These are phyloP conservation scores for Amaranthus cruentus DNA, from an alignment of 148 eudicot species.

Conservation along the genomic window DNA sequence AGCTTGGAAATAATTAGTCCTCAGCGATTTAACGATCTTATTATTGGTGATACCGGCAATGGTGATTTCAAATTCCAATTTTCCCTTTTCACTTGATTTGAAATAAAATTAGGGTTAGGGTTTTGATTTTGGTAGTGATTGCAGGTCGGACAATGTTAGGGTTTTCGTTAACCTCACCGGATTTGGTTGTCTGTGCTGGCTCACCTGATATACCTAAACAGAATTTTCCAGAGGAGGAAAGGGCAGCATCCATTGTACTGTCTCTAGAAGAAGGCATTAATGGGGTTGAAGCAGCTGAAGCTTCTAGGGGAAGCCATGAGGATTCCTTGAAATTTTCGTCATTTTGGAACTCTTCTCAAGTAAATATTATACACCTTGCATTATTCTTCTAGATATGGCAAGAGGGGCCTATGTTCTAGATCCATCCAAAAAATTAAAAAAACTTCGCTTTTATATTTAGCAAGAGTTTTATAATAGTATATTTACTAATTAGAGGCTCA, in stretches of 20 bases:
- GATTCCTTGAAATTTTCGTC: conserved; percentile 33
- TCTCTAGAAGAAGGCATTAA: conserved; percentile 85
- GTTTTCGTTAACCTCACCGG: conserved; percentile 64
- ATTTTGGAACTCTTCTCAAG: conserved; percentile 33
- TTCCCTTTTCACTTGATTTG: background rate
- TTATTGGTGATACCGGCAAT: conserved; percentile 17
- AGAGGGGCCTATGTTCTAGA: too few relatives aligned
- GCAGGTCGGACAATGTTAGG: conserved; percentile 50
- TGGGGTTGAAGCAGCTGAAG: conserved; percentile 38
- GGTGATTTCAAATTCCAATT: conserved; percentile 2
- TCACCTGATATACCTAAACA: conserved; percentile 53
- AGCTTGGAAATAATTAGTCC: conserved; percentile 34
- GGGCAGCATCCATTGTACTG: conserved; percentile 43
- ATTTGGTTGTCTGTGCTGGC: conserved; percentile 56
- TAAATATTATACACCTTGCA: background rate
- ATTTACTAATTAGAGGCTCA: background rate
- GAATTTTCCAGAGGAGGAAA: conserved; percentile 27
- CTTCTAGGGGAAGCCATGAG: conserved; percentile 22
- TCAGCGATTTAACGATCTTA: conserved; percentile 20
- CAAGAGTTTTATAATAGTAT: background rate
- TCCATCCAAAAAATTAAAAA: too few relatives aligned
- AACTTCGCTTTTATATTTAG: too few relatives aligned
- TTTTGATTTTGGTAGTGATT: conserved; percentile 15
- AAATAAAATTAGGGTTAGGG: background rate
- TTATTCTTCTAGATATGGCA: too few relatives aligned